Percentiles rank a stretch among this genome's conserved stretches.
Conservation (phyloP, 2,329 filamentous ascomycete genomes). For the Phialocephala subalpina region DNA sequence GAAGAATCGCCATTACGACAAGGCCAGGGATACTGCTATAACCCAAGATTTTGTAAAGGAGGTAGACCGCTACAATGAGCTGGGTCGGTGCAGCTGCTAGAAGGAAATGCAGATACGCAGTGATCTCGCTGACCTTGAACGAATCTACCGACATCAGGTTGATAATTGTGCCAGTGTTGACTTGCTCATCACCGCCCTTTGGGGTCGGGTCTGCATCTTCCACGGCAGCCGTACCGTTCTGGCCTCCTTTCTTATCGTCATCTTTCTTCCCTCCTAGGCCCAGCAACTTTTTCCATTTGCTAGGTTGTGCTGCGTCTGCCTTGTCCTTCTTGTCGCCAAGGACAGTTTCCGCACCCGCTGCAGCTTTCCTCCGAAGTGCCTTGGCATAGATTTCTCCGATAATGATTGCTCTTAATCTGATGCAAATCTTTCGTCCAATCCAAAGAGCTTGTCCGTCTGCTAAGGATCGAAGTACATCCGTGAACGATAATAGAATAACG, state of each 20-base stretch:
- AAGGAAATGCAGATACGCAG: constrained; percentile 95
- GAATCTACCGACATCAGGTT: constrained; percentile 99
- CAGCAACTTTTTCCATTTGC: constrained; percentile 60
- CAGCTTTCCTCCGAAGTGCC: constrained; percentile 88
- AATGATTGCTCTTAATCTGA: constrained; percentile 91
- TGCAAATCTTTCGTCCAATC: constrained; percentile 94
- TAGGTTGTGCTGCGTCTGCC: constrained; percentile 50
- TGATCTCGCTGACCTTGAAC: constrained; percentile 96
- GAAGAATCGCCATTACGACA: constrained; percentile 84
- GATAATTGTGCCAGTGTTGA: constrained; percentile 97
- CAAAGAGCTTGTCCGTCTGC: constrained; percentile 88
- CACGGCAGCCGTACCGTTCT: constrained; percentile 20
- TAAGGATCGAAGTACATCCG: constrained; percentile 82
- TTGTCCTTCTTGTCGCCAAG: constrained; percentile 64
- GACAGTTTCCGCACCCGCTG: constrained; percentile 77
- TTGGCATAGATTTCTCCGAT: constrained; percentile 98
- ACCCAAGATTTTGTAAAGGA: constrained; percentile 91
- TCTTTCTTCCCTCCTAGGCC: constrained; percentile 56
- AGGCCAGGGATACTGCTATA: constrained; percentile 94
- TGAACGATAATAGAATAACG: constrained; percentile 86
- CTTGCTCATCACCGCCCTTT: constrained; percentile 70
- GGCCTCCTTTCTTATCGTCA: constrained; percentile 51
- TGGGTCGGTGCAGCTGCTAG: constrained; percentile 91
- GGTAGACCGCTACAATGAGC: constrained; percentile 77
- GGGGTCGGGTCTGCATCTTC: constrained; percentile 18